These are phyloP conservation scores for Hibiscus mutabilis DNA, from an alignment of 345 rosid species.

Conservation along the genomic window DNA sequence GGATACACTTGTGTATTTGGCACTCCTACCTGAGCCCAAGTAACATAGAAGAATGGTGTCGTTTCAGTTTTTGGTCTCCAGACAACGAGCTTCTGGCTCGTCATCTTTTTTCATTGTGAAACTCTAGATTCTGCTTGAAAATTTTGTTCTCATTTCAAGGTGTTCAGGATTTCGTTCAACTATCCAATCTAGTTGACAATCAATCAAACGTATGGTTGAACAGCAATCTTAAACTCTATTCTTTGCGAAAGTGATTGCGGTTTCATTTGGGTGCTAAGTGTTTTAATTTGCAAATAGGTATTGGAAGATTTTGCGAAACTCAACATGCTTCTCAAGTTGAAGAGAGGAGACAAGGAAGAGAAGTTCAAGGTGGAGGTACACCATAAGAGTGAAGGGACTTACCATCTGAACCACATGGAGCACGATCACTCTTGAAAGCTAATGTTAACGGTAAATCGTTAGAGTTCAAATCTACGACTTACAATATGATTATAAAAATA, in stretches of 20 bases:
- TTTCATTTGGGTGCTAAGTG: not conserved
- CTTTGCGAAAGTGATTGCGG: not conserved
- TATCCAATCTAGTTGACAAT: not conserved
- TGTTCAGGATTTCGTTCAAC: not conserved
- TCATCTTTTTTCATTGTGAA: not conserved
- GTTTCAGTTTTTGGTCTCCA: not conserved
- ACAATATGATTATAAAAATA: not conserved
- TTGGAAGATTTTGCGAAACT: conserved; percentile 50
- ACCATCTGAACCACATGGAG: conserved; percentile 66
- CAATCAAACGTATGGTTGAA: not conserved
- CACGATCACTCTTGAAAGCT: conserved; percentile 33
- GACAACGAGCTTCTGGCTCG: not conserved
- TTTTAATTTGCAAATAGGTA: conserved; percentile 35
- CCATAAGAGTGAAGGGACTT: conserved; percentile 59
- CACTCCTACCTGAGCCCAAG: too few species aligned
- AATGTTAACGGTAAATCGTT: not conserved
- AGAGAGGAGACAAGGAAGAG: conserved; percentile 87
- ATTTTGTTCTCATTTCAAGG: not conserved
- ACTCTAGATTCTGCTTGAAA: not conserved
- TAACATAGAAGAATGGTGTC: not conserved
- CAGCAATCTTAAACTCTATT: not conserved
- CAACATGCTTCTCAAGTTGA: conserved; percentile 67
- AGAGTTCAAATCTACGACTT: not conserved
- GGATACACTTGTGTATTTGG: too few species aligned
- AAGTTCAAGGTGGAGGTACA: conserved; percentile 81